Percentiles rank a stretch among this genome's conserved stretches.
phyloP scores from a whole-genome alignment of 371 early-diverging fungal genomes.

The Phascolomyces articulosus region DNA sequence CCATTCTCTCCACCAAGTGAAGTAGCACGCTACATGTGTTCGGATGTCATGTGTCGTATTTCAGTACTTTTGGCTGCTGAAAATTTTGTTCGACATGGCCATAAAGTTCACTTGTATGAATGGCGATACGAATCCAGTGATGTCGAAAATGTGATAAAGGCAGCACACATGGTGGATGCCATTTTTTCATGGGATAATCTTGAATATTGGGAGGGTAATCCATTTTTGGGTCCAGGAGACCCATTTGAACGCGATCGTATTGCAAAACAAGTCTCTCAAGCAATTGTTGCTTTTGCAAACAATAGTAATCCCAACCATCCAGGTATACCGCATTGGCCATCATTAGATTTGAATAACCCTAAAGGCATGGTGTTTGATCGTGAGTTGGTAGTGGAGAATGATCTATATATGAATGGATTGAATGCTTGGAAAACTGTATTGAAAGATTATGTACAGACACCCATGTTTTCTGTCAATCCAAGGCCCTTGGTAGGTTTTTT shows the following conservation, averaged over 20 bases:
- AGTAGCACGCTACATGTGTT: conserved; percentile 39
- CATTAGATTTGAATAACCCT: conserved; percentile 13
- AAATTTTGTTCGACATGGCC: conserved; percentile 21
- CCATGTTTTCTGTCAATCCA: conserved; percentile 24
- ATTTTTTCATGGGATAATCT: conserved; percentile 44
- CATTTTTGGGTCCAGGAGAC: conserved; percentile 39
- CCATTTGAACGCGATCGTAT: conserved; percentile 35
- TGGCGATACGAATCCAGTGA: conserved; percentile 43
- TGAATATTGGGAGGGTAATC: conserved; percentile 36
- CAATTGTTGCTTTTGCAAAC: conserved; percentile 32
- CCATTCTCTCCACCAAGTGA: conserved; percentile 37
- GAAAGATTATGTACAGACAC: conserved; percentile 30
- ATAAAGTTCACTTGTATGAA: conserved; percentile 34
- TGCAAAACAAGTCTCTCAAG: conserved; percentile 31
- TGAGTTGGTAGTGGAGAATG: conserved; percentile 24
- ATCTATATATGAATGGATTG: conserved; percentile 27
- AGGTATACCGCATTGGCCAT: conserved; percentile 37
- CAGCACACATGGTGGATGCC: conserved; percentile 48
- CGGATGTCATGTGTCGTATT: conserved; percentile 42
- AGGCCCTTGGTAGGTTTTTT: neutral
- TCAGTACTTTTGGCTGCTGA: conserved; percentile 30
- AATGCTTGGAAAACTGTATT: conserved; percentile 31
- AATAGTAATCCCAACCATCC: conserved; percentile 24
- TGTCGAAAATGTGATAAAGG: conserved; percentile 39
- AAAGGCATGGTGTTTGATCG: conserved; percentile 31